phyloP scores from a whole-genome alignment of 1,284 basidiomycete species.

The Fomitopsis schrenkii region DNA sequence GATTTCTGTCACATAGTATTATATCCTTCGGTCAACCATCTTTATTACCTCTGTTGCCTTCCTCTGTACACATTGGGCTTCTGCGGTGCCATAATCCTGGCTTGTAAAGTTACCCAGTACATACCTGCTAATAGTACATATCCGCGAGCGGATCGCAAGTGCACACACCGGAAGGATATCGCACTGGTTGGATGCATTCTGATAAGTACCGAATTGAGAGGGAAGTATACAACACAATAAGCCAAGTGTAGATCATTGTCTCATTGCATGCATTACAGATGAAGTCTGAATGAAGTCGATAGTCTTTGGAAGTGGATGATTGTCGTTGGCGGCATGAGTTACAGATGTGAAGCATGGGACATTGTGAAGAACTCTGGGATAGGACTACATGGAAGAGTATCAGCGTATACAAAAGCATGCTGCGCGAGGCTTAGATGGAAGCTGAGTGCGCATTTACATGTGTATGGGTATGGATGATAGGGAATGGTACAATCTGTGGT shows the following conservation, averaged over 20 bases:
- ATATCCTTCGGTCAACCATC: conserved; percentile 4
- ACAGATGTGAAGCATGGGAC: neutral
- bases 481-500: conserved; percentile 5
- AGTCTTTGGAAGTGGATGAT: conserved; percentile 1
- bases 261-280: neutral
- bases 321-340: neutral
- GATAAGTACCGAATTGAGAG: neutral
- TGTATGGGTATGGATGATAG: neutral
- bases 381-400: neutral
- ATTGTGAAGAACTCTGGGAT: neutral
- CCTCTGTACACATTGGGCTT: conserved; percentile 13
- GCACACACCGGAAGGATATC: conserved; percentile 1
- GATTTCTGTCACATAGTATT: neutral
- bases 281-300: neutral
- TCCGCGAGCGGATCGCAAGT: conserved; percentile 12
- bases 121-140: conserved; percentile 18
- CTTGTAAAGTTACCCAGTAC: conserved; percentile 9
- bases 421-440: neutral
- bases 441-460: neutral
- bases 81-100: conserved; percentile 11
- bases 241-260: neutral
- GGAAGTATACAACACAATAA: conserved; percentile 1
- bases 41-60: conserved; percentile 8
- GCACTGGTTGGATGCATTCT: neutral
- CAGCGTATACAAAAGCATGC: neutral